A percentile compares a stretch with the other conserved stretches of the same genome.
phyloP scores from a whole-genome alignment of 768 basidiomycete genomes.

The Boletellus ananiceps region DNA sequence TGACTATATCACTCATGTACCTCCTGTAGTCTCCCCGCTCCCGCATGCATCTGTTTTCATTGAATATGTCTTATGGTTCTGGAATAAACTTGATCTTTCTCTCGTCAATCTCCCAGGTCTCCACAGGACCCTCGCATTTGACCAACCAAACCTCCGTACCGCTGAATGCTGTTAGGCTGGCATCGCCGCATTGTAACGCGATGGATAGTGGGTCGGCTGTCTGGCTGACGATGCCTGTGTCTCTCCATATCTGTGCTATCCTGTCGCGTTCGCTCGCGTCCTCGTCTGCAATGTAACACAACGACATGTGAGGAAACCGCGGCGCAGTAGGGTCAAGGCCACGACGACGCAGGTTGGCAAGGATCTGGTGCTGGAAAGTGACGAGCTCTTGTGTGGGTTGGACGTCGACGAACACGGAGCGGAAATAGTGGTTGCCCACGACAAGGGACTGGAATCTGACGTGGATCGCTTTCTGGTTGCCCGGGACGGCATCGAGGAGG shows the following conservation, averaged over 20 bases:
- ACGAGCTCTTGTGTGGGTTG: constrained; percentile 41
- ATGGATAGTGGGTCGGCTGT: constrained; percentile 25
- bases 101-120: constrained; percentile 47
- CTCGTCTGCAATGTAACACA: constrained; percentile 68
- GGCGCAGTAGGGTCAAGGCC: constrained; percentile 47
- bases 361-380: constrained; percentile 46
- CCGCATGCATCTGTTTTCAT: not conserved
- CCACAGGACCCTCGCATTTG: constrained; percentile 57
- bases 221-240: constrained; percentile 31
- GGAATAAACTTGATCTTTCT: constrained; percentile 30
- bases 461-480: constrained; percentile 31
- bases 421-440: constrained; percentile 61
- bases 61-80: not conserved
- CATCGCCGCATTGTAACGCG: constrained; percentile 20
- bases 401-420: constrained; percentile 61
- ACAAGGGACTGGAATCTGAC: constrained; percentile 51
- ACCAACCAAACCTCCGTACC: constrained; percentile 55
- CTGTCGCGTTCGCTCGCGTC: constrained; percentile 52
- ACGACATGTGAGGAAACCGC: constrained; percentile 64
- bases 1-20: constrained; percentile 9
- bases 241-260: constrained; percentile 41
- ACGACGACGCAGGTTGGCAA: constrained; percentile 31
- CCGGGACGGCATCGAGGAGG: constrained; percentile 40
- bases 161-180: constrained; percentile 40
- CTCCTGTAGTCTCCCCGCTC: not conserved